Conservation (phyloP, 352 stramenopile genomes). For the Albugo laibachii region DNA sequence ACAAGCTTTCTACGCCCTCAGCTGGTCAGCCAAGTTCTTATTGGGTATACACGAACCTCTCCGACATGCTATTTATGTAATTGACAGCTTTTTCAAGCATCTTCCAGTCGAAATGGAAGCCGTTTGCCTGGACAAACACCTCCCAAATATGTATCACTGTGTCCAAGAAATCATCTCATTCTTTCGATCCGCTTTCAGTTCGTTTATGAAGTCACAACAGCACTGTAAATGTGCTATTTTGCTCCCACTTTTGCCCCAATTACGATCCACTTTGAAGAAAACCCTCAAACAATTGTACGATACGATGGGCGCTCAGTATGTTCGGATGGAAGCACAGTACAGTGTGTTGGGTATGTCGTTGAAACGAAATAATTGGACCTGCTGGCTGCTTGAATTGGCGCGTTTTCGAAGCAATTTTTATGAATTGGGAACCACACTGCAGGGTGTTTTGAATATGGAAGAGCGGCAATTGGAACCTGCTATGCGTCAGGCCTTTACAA, state of each 20-base stretch:
- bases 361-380: conserved; percentile 18
- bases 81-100: conserved; percentile 60
- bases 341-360: conserved; percentile 19
- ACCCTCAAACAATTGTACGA: conserved; percentile 38
- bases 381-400: conserved; percentile 41
- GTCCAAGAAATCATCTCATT: conserved; percentile 53
- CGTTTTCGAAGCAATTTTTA: conserved; percentile 40
- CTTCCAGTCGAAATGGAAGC: conserved; percentile 7
- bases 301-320: conserved; percentile 10
- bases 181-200: conserved; percentile 59
- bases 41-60: conserved; percentile 56
- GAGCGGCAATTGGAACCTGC: conserved; percentile 39
- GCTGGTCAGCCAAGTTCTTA: conserved; percentile 48
- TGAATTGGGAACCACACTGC: conserved; percentile 44
- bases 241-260: conserved; percentile 30
- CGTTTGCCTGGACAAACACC: conserved; percentile 1
- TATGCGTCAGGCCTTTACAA: conserved; percentile 36
- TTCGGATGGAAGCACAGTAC: conserved; percentile 35
- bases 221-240: conserved; percentile 40
- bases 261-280: conserved; percentile 28
- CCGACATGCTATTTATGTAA: conserved; percentile 62
- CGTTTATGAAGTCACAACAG: conserved; percentile 48
- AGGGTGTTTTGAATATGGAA: conserved; percentile 49
- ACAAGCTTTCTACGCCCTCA: conserved; percentile 28
- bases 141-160: conserved; percentile 30